phyloP scores from a whole-genome alignment of 73 alveolate species.

The Paramecium pentaurelia region DNA sequence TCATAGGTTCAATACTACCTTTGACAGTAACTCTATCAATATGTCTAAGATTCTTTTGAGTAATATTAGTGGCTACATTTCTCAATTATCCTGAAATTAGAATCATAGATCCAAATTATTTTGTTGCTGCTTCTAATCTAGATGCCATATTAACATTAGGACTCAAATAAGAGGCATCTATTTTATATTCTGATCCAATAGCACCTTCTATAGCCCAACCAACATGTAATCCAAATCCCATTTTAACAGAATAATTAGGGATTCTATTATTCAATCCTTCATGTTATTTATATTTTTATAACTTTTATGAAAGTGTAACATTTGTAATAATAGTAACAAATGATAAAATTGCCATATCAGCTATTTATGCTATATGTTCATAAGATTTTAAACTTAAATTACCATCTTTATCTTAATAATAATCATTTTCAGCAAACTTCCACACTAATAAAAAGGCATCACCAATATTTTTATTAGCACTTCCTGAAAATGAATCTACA shows the following conservation, averaged over 20 bases:
- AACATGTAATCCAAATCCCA: slow-evolving; percentile 93
- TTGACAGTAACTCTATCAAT: slow-evolving; percentile 88
- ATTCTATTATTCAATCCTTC: slow-evolving; percentile 75
- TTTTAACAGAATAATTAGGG: slow-evolving; percentile 81
- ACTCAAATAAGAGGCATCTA: slow-evolving; percentile 93
- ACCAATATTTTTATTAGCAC: slow-evolving; percentile 99
- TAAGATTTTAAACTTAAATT: slow-evolving; percentile 54
- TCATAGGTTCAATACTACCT: slow-evolving; percentile 82
- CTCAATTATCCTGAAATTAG: slow-evolving; percentile 75
- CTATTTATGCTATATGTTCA: slow-evolving; percentile 66
- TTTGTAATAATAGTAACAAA: slow-evolving; percentile 76
- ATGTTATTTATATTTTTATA: slow-evolving; percentile 76
- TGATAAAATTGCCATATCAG: slow-evolving; percentile 79
- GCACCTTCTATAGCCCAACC: slow-evolving; percentile 99
- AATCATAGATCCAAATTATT: slow-evolving; percentile 73
- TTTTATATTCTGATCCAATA: slow-evolving; percentile 88
- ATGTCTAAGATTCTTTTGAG: slow-evolving; percentile 68
- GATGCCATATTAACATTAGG: slow-evolving; percentile 96
- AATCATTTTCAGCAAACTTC: slow-evolving; percentile 76
- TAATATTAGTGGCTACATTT: slow-evolving; percentile 65
- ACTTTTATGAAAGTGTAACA: slow-evolving; percentile 67
- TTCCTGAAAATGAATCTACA: slow-evolving; percentile 91
- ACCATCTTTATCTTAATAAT: slow-evolving; percentile 44
- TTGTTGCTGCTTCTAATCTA: slow-evolving; percentile 93
- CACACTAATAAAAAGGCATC: slow-evolving; percentile 96